Evolutionary conservation across 2,329 filamentous ascomycete genomes (phyloP).

Genomic region (Fusarium sulawesiense): DNA sequence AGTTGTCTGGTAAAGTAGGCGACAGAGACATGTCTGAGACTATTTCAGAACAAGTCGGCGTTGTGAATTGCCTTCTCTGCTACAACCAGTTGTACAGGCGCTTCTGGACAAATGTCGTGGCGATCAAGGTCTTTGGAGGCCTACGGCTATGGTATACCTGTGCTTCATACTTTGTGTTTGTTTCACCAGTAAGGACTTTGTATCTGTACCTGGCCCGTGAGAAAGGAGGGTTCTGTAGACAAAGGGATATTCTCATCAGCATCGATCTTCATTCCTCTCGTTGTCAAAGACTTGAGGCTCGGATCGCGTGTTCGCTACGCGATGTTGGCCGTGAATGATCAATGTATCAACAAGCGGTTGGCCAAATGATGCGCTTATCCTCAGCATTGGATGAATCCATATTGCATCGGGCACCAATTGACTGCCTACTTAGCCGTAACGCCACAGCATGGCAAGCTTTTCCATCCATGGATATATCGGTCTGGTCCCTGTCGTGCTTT

Average conservation of each 20-base stretch:
- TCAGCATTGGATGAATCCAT: background rate
- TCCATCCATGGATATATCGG: background rate
- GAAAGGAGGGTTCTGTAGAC: background rate
- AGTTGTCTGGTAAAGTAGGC: constrained; percentile 1
- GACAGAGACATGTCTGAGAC: constrained; percentile 35
- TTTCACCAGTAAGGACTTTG: constrained; percentile 37
- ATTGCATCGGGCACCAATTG: background rate
- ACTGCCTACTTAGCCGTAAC: background rate
- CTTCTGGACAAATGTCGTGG: constrained; percentile 13
- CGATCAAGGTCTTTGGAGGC: constrained; percentile 28
- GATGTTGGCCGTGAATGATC: background rate
- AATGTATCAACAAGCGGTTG: background rate
- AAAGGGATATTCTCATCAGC: constrained; percentile 1
- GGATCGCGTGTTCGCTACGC: constrained; percentile 4
- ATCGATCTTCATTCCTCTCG: background rate
- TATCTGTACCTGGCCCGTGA: constrained; percentile 8
- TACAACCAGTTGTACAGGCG: constrained; percentile 16
- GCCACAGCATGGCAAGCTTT: constrained; percentile 5
- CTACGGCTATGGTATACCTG: constrained; percentile 26
- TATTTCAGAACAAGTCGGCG: constrained; percentile 9
- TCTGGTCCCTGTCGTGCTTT: constrained; percentile 7
- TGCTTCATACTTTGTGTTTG: constrained; percentile 26
- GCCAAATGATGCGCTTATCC: background rate
- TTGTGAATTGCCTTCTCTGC: constrained; percentile 4
- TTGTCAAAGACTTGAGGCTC: background rate